Conservation (phyloP, 352 stramenopile species). For the Thalassiosira delicatula region DNA sequence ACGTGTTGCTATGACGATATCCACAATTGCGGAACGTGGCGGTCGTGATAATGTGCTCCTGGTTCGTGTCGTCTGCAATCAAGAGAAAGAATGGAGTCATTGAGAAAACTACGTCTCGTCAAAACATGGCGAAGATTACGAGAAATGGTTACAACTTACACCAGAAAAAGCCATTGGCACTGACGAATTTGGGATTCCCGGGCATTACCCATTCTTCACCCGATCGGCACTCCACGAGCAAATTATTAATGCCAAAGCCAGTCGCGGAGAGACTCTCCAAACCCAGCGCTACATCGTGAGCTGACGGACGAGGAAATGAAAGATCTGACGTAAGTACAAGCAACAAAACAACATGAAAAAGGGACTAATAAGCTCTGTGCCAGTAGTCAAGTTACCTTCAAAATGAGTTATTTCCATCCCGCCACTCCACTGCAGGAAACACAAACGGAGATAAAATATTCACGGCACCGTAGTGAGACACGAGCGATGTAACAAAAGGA, state of each 20-base stretch:
- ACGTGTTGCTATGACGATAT: constrained; percentile 22
- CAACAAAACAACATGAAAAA: too few species aligned
- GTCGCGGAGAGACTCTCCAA: constrained; percentile 42
- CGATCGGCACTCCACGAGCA: constrained; percentile 56
- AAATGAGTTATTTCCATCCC: too few species aligned
- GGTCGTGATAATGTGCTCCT: constrained; percentile 64
- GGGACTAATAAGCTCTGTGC: too few species aligned
- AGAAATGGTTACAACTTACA: constrained; percentile 47
- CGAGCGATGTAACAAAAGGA: too few species aligned
- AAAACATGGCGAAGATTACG: too few species aligned
- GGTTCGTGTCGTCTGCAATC: constrained; percentile 13
- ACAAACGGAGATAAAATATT: too few species aligned
- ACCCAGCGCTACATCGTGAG: constrained; percentile 40
- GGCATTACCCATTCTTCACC: constrained; percentile 34
- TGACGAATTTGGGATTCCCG: constrained; percentile 2
- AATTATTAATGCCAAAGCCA: constrained; percentile 59
- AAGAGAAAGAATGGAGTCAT: not conserved
- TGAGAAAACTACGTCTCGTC: not conserved
- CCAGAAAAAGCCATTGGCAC: constrained; percentile 46
- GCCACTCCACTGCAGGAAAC: too few species aligned
- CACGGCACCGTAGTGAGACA: too few species aligned
- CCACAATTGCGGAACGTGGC: constrained; percentile 62
- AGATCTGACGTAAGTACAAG: too few species aligned
- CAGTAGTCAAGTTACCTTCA: too few species aligned
- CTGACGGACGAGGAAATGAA: too few species aligned